Percentiles rank a stretch among this genome's conserved stretches.
Conservation (phyloP, 306 rosid genomes). For the Inga leiocalycina region DNA sequence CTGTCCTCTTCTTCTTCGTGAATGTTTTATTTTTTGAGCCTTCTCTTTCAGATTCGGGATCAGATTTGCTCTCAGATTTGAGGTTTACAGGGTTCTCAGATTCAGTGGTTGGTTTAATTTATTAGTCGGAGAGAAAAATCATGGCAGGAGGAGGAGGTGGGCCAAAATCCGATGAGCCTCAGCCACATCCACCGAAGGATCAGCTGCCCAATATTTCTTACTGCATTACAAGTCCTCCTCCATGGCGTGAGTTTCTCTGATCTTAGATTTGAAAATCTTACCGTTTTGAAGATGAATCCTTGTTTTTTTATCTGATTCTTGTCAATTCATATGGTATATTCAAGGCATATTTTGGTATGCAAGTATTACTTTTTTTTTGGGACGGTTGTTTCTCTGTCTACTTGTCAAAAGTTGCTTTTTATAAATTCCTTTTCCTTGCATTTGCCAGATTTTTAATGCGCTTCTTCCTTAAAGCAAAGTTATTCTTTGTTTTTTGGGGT, state of each 20-base stretch:
- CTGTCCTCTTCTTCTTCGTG: slow-evolving; percentile 33
- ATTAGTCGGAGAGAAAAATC: slow-evolving; percentile 27
- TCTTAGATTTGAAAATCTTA: slow-evolving; percentile 39
- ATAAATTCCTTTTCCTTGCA: slow-evolving; percentile 26
- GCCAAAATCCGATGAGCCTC: slow-evolving; percentile 80
- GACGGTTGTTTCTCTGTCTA: slow-evolving; percentile 2
- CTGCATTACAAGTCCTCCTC: slow-evolving; percentile 99
- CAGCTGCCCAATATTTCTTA: slow-evolving; percentile 74
- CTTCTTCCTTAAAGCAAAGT: neutral
- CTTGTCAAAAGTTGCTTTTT: slow-evolving; percentile 45
- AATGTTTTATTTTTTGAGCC: neutral
- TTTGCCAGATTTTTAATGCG: slow-evolving; percentile 28
- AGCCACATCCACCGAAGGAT: slow-evolving; percentile 97
- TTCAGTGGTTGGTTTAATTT: slow-evolving; percentile 34
- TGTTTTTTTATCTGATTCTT: slow-evolving; percentile 39
- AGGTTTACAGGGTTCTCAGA: slow-evolving; percentile 29
- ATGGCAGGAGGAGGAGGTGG: slow-evolving; percentile 81
- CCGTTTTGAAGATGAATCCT: slow-evolving; percentile 18
- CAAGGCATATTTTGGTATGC: slow-evolving; percentile 28
- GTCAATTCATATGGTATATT: slow-evolving; percentile 42
- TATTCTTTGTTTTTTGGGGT: neutral
- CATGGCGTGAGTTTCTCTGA: slow-evolving; percentile 84
- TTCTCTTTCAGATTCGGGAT: slow-evolving; percentile 45
- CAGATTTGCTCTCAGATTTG: slow-evolving; percentile 63
- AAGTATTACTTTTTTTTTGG: slow-evolving; percentile 17